These are phyloP conservation scores for Triticum urartu DNA, from an alignment of 176 grass and related monocot species.

Conservation along the genomic window DNA sequence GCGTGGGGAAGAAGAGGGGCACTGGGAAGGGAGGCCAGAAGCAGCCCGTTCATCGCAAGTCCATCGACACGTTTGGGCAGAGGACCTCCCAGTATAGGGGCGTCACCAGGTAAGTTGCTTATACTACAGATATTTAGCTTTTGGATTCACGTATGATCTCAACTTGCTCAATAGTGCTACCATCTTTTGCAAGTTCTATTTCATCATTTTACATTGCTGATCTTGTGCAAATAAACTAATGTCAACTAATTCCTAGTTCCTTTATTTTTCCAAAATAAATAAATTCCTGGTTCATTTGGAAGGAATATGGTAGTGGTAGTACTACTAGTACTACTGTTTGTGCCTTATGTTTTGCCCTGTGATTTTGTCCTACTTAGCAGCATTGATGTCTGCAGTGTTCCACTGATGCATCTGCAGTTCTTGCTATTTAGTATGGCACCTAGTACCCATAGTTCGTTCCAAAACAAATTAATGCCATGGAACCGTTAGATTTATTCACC, in stretches of 20 bases:
- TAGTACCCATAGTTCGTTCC: neutral
- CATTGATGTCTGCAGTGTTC: conserved; percentile 6
- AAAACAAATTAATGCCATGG: neutral
- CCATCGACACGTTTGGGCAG: conserved; percentile 96
- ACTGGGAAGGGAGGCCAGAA: conserved; percentile 65
- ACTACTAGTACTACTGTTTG: neutral
- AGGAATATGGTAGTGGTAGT: neutral
- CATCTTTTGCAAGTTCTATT: neutral
- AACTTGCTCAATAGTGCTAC: neutral
- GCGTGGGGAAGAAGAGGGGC: conserved; percentile 62
- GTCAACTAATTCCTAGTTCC: neutral
- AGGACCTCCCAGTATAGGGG: conserved; percentile 95
- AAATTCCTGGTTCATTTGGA: neutral
- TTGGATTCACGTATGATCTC: neutral
- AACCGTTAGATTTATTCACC: neutral
- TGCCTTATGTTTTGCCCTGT: neutral
- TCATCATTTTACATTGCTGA: neutral
- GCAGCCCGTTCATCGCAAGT: conserved; percentile 86
- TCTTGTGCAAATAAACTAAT: neutral
- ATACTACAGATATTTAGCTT: neutral
- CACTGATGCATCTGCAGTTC: conserved; percentile 15
- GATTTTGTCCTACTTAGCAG: conserved; percentile 24
- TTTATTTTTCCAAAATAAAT: neutral
- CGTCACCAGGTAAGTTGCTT: conserved; percentile 80
- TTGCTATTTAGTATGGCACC: conserved; percentile 19